Evolutionary conservation across 768 basidiomycete genomes (phyloP), one percentile per base, ranked within the genome.

Genomic region (Crucibulum laeve): DNA sequence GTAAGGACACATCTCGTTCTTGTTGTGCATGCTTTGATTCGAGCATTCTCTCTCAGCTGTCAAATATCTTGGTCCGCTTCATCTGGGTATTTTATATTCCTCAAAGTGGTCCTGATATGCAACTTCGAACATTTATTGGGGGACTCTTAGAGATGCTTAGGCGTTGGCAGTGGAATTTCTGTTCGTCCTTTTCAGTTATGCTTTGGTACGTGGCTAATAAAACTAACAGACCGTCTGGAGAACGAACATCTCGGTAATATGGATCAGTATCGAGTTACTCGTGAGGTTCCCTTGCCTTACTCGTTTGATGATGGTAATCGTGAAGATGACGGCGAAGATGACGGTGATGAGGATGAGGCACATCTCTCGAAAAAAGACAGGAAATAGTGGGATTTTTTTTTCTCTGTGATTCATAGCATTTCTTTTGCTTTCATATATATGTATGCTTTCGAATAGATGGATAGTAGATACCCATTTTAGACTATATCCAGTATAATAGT

Each of bases 171-270:
- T 98, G 95, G 95, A 96, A 95, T 62, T 87, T 94, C 56, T 86
- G 89, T 91, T 47, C 54, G 87, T 63, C 24, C 26, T 42, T 25
- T 52, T 25, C n/a, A 23, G 14, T 35, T 37, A 14, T 23, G 34
- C 17, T 34, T 18, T 39, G 7, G 13, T 47, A 15, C 17, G 44
- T 41, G 10, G 6, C 25, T 32, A n/a, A 32, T 6, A 30, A 30
- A 13, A 38, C 18, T 32, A 24, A 36, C 40, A 65, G 63, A 59
- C 48, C 63, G 63, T 28, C 41, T 65, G 53, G 64, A 94, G 61
- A 92, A 88, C 64, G 93, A 96, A 64, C 93, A 96, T 51, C 65
- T 94, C 21, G 88, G 89, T 70, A 96, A 96, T 60, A 80, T 88
- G 62, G 90, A 91, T 73, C 91, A 92, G 53, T 95, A 91, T 60